Percentiles rank a stretch among this genome's conserved stretches.
Evolutionary conservation across 805 yeast genomes (phyloP).

Genomic region (Crinitomyces ghanaensis): DNA sequence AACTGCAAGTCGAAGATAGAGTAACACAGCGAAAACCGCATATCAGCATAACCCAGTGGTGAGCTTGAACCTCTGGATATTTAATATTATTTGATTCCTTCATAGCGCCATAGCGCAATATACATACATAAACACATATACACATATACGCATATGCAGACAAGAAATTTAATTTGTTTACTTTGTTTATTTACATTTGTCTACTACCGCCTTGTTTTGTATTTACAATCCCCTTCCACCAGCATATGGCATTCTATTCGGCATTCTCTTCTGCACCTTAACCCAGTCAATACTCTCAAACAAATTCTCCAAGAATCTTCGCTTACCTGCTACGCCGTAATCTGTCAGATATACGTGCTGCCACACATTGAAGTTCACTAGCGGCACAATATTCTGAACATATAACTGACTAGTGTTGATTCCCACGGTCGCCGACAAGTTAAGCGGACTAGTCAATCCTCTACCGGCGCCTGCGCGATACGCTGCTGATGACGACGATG

Average conservation of each 20-base stretch:
- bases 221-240: conserved; percentile 1
- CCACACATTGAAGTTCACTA: conserved; percentile 74
- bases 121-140: no score
- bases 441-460: conserved; percentile 2
- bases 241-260: conserved; percentile 1
- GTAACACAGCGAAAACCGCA: no score
- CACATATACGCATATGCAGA: no score
- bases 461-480: no score
- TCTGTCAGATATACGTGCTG: conserved; percentile 74
- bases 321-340: conserved; percentile 72
- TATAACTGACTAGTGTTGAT: conserved; percentile 4
- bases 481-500: neutral
- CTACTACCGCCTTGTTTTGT: no score
- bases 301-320: conserved; percentile 56
- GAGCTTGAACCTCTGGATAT: no score
- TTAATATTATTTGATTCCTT: no score
- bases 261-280: conserved; percentile 14
- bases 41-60: no score
- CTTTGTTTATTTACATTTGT: no score
- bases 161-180: no score
- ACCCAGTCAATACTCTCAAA: conserved; percentile 83
- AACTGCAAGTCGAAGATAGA: no score
- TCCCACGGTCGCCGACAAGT: conserved; percentile 5
- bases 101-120: no score
- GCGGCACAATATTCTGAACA: conserved; percentile 31